Evolutionary conservation across 1,284 basidiomycete genomes (phyloP).

Genomic region (Trametes sp.): DNA sequence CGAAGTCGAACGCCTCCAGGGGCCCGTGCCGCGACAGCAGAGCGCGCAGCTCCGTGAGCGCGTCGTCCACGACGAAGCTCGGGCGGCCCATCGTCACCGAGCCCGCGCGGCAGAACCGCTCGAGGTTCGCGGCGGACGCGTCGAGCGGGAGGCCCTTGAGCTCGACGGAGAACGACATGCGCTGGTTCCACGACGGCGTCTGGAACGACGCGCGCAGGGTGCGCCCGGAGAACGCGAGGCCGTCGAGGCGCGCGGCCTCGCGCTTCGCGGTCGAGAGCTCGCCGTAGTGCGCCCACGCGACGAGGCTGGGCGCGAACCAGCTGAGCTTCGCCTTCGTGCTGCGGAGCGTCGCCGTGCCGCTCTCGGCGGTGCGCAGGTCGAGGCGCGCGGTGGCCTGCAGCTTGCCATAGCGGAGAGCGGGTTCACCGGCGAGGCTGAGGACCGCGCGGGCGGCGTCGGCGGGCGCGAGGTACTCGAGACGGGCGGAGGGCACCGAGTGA

Average conservation of each 20-base stretch:
- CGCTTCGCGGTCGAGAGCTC: slow-evolving; percentile 29
- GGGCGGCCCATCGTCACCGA: slow-evolving; percentile 31
- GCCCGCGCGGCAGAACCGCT: slow-evolving; percentile 28
- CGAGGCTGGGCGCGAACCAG: slow-evolving; percentile 38
- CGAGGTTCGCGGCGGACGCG: slow-evolving; percentile 15
- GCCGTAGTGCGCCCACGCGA: slow-evolving; percentile 39
- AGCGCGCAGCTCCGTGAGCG: slow-evolving; percentile 22
- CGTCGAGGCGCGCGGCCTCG: slow-evolving; percentile 31
- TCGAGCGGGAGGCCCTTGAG: slow-evolving; percentile 37
- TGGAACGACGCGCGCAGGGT: slow-evolving; percentile 34
- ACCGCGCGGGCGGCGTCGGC: slow-evolving; percentile 27
- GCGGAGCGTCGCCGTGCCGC: slow-evolving; percentile 34
- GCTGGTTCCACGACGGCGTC: slow-evolving; percentile 30
- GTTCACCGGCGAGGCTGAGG: slow-evolving; percentile 10
- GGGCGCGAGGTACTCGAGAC: slow-evolving; percentile 28
- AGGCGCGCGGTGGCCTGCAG: slow-evolving; percentile 23
- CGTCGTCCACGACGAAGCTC: slow-evolving; percentile 24
- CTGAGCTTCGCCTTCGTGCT: slow-evolving; percentile 41
- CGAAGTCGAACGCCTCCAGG: slow-evolving; percentile 38
- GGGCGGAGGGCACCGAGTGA: slow-evolving; percentile 20
- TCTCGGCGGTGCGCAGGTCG: slow-evolving; percentile 34
- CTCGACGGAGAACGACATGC: slow-evolving; percentile 38
- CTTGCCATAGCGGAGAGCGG: slow-evolving; percentile 1
- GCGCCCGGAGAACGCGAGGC: slow-evolving; percentile 29
- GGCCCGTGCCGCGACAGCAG: slow-evolving; percentile 26